Conservation (phyloP, 164 flowering plant species). For the Kalanchoe fedtschenkoi region DNA sequence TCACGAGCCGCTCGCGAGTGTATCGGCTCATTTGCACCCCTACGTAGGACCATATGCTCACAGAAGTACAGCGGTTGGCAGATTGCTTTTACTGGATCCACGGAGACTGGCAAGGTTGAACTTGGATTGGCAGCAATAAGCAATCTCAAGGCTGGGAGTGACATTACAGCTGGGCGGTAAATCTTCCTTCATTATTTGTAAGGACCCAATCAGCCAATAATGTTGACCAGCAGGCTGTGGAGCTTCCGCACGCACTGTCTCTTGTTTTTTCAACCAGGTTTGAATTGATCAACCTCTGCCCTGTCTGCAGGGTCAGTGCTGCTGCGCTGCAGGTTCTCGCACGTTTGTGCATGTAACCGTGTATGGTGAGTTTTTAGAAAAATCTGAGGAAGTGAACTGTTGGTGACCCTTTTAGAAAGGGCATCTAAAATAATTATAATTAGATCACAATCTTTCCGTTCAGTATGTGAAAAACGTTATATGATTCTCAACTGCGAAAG, state of each 20-base stretch:
- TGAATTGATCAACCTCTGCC: background rate
- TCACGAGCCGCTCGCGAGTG: no score
- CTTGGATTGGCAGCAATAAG: slow-evolving; percentile 8
- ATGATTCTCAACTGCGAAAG: no score
- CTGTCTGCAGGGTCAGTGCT: slow-evolving; percentile 9
- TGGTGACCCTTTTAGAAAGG: background rate
- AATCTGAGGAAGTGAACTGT: background rate
- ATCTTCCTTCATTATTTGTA: slow-evolving; percentile 10
- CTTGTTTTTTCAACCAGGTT: slow-evolving; percentile 9
- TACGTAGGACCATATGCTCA: background rate
- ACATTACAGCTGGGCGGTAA: slow-evolving; percentile 10
- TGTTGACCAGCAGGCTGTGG: slow-evolving; percentile 8
- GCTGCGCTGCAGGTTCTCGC: slow-evolving; percentile 6
- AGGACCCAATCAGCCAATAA: slow-evolving; percentile 8
- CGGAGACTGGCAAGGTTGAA: slow-evolving; percentile 6
- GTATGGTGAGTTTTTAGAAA: slow-evolving; percentile 6
- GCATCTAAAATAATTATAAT: background rate
- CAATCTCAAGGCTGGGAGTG: slow-evolving; percentile 8
- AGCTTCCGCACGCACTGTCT: slow-evolving; percentile 5
- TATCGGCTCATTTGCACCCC: no score
- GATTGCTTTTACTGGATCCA: slow-evolving; percentile 11
- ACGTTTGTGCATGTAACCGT: slow-evolving; percentile 6
- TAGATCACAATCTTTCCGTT: no score
- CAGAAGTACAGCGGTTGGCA: background rate
- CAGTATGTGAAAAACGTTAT: no score